Conservation (phyloP, 345 rosid species). For the Eucalyptus virginea region DNA sequence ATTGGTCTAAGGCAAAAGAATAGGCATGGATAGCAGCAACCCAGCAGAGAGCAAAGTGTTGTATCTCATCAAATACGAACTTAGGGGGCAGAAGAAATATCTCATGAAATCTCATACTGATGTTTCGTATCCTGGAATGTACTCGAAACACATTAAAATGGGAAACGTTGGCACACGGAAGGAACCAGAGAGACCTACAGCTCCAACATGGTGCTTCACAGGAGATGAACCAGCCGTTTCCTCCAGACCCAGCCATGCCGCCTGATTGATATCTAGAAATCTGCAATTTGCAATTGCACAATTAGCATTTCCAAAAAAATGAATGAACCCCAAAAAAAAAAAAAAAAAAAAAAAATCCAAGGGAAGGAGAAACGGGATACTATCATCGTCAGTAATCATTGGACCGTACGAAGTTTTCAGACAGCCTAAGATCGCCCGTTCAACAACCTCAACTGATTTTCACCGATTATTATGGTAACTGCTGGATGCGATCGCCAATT, state of each 20-base stretch:
- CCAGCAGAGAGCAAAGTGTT: neutral
- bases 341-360: neutral
- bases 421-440: neutral
- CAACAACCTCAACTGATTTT: neutral
- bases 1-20: neutral
- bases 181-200: conserved; percentile 37
- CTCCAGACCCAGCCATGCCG: conserved; percentile 86
- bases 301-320: neutral
- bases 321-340: neutral
- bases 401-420: neutral
- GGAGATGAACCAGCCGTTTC: conserved; percentile 78
- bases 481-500: neutral
- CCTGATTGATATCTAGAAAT: conserved; percentile 50
- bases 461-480: neutral
- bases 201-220: conserved; percentile 70
- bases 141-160: neutral
- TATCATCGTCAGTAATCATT: neutral
- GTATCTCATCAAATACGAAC: neutral
- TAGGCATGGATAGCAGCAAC: neutral
- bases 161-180: neutral
- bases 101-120: neutral
- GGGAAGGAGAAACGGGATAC: neutral
- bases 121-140: neutral
- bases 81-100: neutral
- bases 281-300: conserved; percentile 9